A percentile compares a stretch with the other conserved stretches of the same genome.
Conservation (phyloP, 1,139 yeast genomes). For the Meyerozyma guilliermondii region DNA sequence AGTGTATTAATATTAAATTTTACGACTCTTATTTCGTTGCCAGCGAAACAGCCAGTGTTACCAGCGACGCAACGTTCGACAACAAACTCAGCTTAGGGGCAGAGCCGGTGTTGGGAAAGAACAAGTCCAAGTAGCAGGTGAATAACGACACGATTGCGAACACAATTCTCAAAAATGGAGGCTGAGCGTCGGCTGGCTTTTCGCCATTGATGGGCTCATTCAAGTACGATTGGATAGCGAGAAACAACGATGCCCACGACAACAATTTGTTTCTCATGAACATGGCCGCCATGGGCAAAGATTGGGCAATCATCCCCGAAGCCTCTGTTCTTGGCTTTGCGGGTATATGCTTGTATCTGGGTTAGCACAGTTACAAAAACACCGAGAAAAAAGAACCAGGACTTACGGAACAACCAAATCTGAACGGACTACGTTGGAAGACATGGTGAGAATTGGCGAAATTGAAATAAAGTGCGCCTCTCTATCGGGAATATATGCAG, state of each 20-base stretch:
- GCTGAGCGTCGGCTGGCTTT: slow-evolving; percentile 24
- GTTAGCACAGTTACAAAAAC: background rate
- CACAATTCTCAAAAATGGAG: slow-evolving; percentile 41
- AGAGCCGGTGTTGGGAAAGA: slow-evolving; percentile 35
- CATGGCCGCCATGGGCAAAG: slow-evolving; percentile 70
- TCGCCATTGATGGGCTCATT: slow-evolving; percentile 21
- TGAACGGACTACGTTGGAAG: slow-evolving; percentile 4
- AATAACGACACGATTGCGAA: slow-evolving; percentile 43
- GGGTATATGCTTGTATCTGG: slow-evolving; percentile 44
- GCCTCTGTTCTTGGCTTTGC: slow-evolving; percentile 46
- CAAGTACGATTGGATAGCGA: slow-evolving; percentile 44
- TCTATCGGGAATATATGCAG: background rate
- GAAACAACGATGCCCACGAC: slow-evolving; percentile 43
- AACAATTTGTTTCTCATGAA: slow-evolving; percentile 49
- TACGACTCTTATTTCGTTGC: background rate
- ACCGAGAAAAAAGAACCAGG: background rate
- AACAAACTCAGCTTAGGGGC: slow-evolving; percentile 17
- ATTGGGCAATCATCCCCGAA: slow-evolving; percentile 46
- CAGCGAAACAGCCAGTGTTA: slow-evolving; percentile 1
- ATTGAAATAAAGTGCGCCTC: background rate
- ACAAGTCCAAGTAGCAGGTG: slow-evolving; percentile 50
- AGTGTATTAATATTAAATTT: slow-evolving; percentile 4
- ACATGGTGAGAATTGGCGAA: slow-evolving; percentile 1
- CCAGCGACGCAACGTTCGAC: background rate
- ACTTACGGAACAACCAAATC: slow-evolving; percentile 27